These are phyloP conservation scores for Meyerozyma carpophila DNA, from an alignment of 1,139 yeast species.

Conservation along the genomic window DNA sequence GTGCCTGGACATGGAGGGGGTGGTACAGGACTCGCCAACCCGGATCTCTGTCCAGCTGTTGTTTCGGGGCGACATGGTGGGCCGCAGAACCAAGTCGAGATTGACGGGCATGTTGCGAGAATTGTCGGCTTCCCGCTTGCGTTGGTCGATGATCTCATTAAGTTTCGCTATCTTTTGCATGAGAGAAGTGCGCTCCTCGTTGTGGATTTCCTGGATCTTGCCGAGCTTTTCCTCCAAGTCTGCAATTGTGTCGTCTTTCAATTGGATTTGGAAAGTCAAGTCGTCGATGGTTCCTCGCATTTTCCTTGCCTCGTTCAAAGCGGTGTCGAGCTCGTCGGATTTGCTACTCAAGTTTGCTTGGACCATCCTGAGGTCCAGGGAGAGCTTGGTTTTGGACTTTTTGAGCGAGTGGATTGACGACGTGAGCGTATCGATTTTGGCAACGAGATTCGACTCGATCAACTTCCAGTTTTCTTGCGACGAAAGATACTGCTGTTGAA, in stretches of 20 bases:
- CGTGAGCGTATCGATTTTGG: conserved; percentile 43
- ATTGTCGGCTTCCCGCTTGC: neutral
- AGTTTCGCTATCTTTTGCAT: conserved; percentile 22
- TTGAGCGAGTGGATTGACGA: conserved; percentile 29
- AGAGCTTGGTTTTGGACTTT: conserved; percentile 24
- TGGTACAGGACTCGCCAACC: conserved; percentile 33
- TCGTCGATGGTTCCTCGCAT: conserved; percentile 15
- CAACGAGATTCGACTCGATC: conserved; percentile 49
- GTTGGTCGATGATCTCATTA: conserved; percentile 12
- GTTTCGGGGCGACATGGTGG: conserved; percentile 3
- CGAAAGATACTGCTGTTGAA: conserved; percentile 62
- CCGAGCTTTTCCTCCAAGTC: conserved; percentile 28
- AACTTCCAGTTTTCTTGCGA: conserved; percentile 66
- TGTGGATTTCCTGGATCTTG: conserved; percentile 24
- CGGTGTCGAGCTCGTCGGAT: conserved; percentile 17
- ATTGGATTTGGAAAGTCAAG: conserved; percentile 14
- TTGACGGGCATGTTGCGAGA: conserved; percentile 7
- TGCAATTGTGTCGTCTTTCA: conserved; percentile 20
- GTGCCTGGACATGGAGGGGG: conserved; percentile 19
- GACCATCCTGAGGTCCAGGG: conserved; percentile 24
- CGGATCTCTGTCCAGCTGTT: conserved; percentile 16
- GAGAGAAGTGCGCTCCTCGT: conserved; percentile 25
- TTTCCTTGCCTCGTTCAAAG: conserved; percentile 11
- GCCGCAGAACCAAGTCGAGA: conserved; percentile 10
- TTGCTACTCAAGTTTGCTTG: conserved; percentile 17